A percentile compares a stretch with the other conserved stretches of the same genome.
Conservation (phyloP, 1,139 yeast genomes). For the Meyerozyma sp. region DNA sequence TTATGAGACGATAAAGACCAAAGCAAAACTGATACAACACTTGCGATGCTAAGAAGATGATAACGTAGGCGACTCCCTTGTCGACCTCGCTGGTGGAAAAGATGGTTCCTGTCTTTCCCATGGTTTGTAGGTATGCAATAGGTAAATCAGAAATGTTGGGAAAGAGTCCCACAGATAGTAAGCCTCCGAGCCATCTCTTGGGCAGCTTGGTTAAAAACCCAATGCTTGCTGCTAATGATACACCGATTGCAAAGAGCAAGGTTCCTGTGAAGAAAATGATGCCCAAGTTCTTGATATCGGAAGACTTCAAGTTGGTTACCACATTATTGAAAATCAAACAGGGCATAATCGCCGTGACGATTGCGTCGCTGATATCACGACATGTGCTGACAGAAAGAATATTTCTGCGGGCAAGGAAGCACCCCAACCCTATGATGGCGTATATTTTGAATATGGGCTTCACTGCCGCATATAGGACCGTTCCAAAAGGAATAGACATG, state of each 20-base stretch:
- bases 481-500: slow-evolving; percentile 42
- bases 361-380: slow-evolving; percentile 65
- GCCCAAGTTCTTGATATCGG: slow-evolving; percentile 72
- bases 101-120: slow-evolving; percentile 57
- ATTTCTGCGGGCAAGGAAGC: slow-evolving; percentile 56
- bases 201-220: slow-evolving; percentile 49
- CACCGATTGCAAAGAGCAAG: slow-evolving; percentile 36
- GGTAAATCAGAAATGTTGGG: slow-evolving; percentile 79
- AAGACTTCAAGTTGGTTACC: slow-evolving; percentile 61
- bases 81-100: slow-evolving; percentile 58
- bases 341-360: slow-evolving; percentile 71
- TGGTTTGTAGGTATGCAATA: slow-evolving; percentile 79
- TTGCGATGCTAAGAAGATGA: slow-evolving; percentile 73
- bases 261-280: slow-evolving; percentile 56
- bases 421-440: slow-evolving; percentile 68
- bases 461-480: slow-evolving; percentile 70
- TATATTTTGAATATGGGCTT: slow-evolving; percentile 88
- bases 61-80: slow-evolving; percentile 81
- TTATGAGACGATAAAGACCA: slow-evolving; percentile 70
- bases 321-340: slow-evolving; percentile 75
- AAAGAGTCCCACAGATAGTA: slow-evolving; percentile 59
- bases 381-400: slow-evolving; percentile 70
- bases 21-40: slow-evolving; percentile 66
- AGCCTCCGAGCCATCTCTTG: slow-evolving; percentile 74
- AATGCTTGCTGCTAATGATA: slow-evolving; percentile 28